Evolutionary conservation across 2,329 filamentous ascomycete genomes (phyloP).

Genomic region (Penicillium sp.): DNA sequence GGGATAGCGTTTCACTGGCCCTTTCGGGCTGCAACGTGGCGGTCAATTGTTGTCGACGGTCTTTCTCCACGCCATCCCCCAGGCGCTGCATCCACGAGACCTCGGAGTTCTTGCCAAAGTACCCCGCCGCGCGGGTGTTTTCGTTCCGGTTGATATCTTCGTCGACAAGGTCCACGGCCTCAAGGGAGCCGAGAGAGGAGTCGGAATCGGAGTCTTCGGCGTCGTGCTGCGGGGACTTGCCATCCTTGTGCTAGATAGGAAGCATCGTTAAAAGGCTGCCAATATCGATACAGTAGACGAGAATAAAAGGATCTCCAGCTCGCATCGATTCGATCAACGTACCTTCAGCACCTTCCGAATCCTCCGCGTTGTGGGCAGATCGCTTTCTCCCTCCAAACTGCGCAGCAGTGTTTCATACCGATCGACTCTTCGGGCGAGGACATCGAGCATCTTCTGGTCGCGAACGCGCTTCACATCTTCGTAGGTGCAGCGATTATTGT

Average conservation of each 20-base stretch:
- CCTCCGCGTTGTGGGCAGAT: constrained; percentile 17
- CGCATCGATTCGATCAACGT: constrained; percentile 1
- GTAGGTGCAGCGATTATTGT: constrained; percentile 27
- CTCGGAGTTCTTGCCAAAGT: constrained; percentile 46
- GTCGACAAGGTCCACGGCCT: constrained; percentile 41
- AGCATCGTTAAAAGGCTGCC: background rate
- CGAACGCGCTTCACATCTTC: constrained; percentile 37
- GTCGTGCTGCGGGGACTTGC: background rate
- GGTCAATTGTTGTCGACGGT: constrained; percentile 5
- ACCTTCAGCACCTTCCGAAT: constrained; percentile 31
- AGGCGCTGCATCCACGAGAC: constrained; percentile 44
- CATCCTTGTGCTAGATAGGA: constrained; percentile 8
- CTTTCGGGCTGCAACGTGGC: background rate
- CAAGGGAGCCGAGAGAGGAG: constrained; percentile 36
- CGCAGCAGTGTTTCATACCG: constrained; percentile 29
- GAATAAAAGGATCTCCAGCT: background rate
- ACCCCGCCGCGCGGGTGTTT: constrained; percentile 37
- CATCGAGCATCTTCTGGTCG: constrained; percentile 33
- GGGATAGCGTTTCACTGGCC: background rate
- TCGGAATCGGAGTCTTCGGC: constrained; percentile 20
- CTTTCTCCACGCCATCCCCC: constrained; percentile 28
- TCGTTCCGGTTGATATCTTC: constrained; percentile 43
- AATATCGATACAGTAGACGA: background rate
- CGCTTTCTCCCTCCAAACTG: constrained; percentile 25
- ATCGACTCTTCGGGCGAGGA: constrained; percentile 24